Evolutionary conservation across 177 flowering plant species (phyloP).

Genomic region (Vitis hybrid): DNA sequence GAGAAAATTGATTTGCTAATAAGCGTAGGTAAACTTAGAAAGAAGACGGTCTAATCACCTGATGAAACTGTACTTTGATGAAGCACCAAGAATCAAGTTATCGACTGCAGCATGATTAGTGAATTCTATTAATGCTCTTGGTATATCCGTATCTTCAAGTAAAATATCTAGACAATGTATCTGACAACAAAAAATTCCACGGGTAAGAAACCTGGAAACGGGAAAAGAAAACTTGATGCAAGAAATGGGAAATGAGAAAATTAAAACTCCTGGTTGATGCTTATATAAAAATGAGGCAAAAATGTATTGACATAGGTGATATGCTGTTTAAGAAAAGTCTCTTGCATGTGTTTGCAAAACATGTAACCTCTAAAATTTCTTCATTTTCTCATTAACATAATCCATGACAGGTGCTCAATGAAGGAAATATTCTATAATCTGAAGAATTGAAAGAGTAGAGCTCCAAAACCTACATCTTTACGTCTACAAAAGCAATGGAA

Average conservation of each 20-base stretch:
- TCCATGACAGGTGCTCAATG: too few relatives aligned
- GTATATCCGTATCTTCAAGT: conserved; percentile 63
- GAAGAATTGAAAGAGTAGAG: background rate
- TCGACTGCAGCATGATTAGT: conserved; percentile 61
- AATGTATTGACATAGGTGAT: background rate
- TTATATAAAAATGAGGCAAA: background rate
- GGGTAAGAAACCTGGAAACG: background rate
- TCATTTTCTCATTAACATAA: too few relatives aligned
- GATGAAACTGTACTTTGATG: conserved; percentile 50
- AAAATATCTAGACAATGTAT: conserved; percentile 66
- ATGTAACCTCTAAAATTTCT: background rate
- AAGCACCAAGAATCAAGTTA: conserved; percentile 64
- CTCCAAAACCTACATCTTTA: conserved; percentile 60
- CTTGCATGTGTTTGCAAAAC: background rate
- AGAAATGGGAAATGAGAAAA: too few relatives aligned
- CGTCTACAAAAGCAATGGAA: conserved; percentile 80
- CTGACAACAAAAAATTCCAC: conserved; percentile 31
- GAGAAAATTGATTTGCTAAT: too few relatives aligned
- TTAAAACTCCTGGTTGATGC: too few relatives aligned
- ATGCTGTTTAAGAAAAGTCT: background rate
- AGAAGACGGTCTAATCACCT: conserved; percentile 34
- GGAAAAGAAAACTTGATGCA: background rate
- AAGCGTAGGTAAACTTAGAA: too few relatives aligned
- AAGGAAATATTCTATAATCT: background rate
- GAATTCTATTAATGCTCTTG: conserved; percentile 65